Evolutionary conservation across 306 rosid genomes (phyloP), one percentile per base, ranked within the genome.

Genomic region (Amphicarpaea edgeworthii): DNA sequence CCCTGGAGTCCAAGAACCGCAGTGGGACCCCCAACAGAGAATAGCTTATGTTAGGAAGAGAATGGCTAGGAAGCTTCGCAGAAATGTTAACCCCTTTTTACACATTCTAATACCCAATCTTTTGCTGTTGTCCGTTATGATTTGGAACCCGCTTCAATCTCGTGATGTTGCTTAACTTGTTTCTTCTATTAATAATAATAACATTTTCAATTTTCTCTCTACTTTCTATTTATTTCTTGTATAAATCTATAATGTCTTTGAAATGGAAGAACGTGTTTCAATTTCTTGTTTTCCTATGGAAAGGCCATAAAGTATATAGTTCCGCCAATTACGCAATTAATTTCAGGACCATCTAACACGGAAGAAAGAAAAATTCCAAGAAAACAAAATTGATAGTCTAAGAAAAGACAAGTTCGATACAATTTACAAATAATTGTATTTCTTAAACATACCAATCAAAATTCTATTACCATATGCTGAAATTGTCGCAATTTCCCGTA

Each of bases 21-120:
- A 43, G 49, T 90, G 96, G 97, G 90, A 81, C 23, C 73, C 70
- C 0, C 84, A 86, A 74, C 74, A 88, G 53, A 84, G 81, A 75
- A 81, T 61, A 62, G 79, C 50, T 4, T 81, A 81, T 70, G 97
- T 70, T 12, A 84, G 93, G 67, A 80, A 79, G 73, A 87, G 98
- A 83, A 59, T 89, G 2, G 41, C 81, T 6, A 85, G 92, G 83
- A 86, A 76, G 71, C 88, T 58, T 0, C 71, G 58, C 9, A 77
- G 11, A 40, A 34, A 86, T 49, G 59, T 87, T 70, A 73, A 90
- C 38, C 97, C 97, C 2, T 5, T 82, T 15, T 50, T 89, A 41
- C 92, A 88, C 12, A 6, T 92, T 80, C 1, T 83, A 45, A 9
- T 92, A 9, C 97, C 98, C 34, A 26, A 26, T 26, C 30, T 26